Conservation (phyloP, 2,329 filamentous ascomycete species). For the Penicillium sp. region DNA sequence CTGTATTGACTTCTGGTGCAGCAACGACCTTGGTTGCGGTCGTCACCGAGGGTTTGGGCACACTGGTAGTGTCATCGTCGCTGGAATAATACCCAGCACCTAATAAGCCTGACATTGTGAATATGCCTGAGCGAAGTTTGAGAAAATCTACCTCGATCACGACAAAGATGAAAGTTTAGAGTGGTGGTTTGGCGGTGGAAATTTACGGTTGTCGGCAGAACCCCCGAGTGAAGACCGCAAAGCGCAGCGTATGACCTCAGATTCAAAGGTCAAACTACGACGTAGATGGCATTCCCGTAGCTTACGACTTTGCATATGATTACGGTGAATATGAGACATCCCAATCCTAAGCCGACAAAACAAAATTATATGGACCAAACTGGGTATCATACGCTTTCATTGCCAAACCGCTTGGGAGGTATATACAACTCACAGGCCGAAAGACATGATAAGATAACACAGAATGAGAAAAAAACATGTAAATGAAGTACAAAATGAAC, state of each 20-base stretch:
- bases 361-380: background rate
- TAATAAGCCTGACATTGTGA: constrained; percentile 45
- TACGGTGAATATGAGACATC: background rate
- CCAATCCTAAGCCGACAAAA: background rate
- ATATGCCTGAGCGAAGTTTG: background rate
- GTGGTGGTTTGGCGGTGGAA: constrained; percentile 20
- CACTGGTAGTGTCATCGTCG: constrained; percentile 45
- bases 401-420: constrained; percentile 36
- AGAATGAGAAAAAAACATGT: constrained; percentile 16
- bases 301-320: background rate
- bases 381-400: constrained; percentile 42
- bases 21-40: constrained; percentile 44
- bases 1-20: constrained; percentile 55
- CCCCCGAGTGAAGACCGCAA: constrained; percentile 24
- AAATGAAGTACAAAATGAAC: constrained; percentile 22
- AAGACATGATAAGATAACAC: constrained; percentile 25
- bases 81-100: constrained; percentile 49
- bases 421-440: constrained; percentile 38
- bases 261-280: background rate
- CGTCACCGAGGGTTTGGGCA: constrained; percentile 27
- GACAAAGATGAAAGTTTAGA: constrained; percentile 5
- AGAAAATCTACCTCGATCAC: constrained; percentile 5
- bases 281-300: background rate
- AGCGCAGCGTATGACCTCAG: background rate
- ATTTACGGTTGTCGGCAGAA: constrained; percentile 35